Percentiles rank a stretch among this genome's conserved stretches.
These are phyloP conservation scores for Albatrellus ellisii DNA, from an alignment of 768 basidiomycete genomes.

Conservation along the genomic window DNA sequence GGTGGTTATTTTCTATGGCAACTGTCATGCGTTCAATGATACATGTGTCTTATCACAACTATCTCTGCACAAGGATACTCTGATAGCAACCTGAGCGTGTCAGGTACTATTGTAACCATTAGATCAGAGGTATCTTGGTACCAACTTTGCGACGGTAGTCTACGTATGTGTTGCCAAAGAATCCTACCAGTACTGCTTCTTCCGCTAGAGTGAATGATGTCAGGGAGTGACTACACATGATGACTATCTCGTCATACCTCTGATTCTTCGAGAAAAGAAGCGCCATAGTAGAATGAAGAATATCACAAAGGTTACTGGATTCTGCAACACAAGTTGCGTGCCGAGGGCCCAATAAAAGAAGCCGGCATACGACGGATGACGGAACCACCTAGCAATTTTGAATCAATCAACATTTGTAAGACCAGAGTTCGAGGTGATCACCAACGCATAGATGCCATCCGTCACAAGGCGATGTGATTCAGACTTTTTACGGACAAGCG, in stretches of 20 bases:
- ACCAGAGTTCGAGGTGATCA: conserved; percentile 8
- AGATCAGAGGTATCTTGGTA: conserved; percentile 82
- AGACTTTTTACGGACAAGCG: conserved; percentile 64
- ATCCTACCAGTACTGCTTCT: conserved; percentile 63
- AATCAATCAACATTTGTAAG: conserved; percentile 1
- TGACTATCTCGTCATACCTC: conserved; percentile 37
- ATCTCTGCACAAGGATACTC: background rate
- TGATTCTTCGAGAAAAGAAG: conserved; percentile 77
- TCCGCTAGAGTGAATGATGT: conserved; percentile 42
- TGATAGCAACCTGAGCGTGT: background rate
- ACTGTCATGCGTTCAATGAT: background rate
- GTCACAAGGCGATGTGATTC: conserved; percentile 73
- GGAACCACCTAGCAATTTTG: conserved; percentile 44
- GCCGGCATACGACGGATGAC: conserved; percentile 94
- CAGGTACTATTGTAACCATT: conserved; percentile 24
- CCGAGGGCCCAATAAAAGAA: conserved; percentile 98
- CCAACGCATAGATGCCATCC: conserved; percentile 79
- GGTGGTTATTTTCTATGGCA: conserved; percentile 19
- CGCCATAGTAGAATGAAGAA: conserved; percentile 64
- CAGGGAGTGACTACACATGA: background rate
- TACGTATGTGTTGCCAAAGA: conserved; percentile 85
- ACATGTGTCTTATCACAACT: background rate
- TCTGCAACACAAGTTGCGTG: conserved; percentile 85
- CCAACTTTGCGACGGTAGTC: conserved; percentile 64
- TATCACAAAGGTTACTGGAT: conserved; percentile 55